Evolutionary conservation across 371 early-diverging fungal genomes (phyloP), one percentile per base, ranked within the genome.

Genomic region (Actinomucor elegans): DNA sequence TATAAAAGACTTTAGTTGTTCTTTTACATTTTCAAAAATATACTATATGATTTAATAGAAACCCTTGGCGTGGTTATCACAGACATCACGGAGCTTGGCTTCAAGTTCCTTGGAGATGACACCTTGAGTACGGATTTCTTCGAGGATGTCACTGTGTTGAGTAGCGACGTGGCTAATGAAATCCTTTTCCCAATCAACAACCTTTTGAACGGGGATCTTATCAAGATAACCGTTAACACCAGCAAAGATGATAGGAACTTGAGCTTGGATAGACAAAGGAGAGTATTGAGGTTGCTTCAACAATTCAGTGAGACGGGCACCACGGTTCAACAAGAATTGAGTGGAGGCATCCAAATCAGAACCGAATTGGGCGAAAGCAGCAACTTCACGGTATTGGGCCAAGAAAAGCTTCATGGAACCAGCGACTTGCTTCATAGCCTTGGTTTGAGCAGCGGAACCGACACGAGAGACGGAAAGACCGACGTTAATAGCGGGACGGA

Each of bases 401-500:
- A 96, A 83, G 90, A 91, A 95, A 66, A 96, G 90, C 87, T 96
- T 96, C 67, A 96, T 85, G 70, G 96, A 94, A 72, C 97, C 97
- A 62, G 96, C 96, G 61, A 96, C 96, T 83, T 96, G 95, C 84
- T 93, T 93, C 97, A 96, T 96, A 64, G 97, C 96, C 87, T 94
- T 94, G 80, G 94, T 92, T 84, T 96, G 97, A 56, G 97, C 97
- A 67, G 96, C 94, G 66, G 94, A 94, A 67, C 97, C 97, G 86
- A 96, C 96, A 89, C 97, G 93, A 70, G 94, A 94, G 69, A 96
- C 97, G 75, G 95, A 94, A 52, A 96, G 85, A 95, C 97, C 97
- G 79, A 96, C 96, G 85, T 96, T 96, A 76, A 96, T 96, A 66
- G 97, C 97, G 57, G 97, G 97, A 69, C 97, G 92, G 63, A 94